Percentiles rank a stretch among this genome's conserved stretches.
Conservation (phyloP, 306 rosid genomes). For the Vigna hirtella region DNA sequence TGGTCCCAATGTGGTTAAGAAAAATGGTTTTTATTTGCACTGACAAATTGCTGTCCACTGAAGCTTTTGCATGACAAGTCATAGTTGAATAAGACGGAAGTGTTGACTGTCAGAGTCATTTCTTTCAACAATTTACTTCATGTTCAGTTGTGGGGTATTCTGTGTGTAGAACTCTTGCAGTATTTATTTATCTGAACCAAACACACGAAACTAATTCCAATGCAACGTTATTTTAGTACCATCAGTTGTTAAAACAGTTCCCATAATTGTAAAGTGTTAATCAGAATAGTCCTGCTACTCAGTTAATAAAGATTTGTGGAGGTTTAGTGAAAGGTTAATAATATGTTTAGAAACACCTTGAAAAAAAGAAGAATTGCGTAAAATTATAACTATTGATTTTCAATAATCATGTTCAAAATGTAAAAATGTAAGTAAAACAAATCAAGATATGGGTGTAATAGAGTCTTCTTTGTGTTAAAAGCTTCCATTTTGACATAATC, state of each 20-base stretch:
- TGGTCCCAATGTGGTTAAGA: not conserved
- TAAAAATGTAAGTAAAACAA: too few relatives aligned
- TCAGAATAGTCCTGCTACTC: not conserved
- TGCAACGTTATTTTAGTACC: not conserved
- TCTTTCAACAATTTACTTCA: constrained; percentile 8
- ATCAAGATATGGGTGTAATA: too few relatives aligned
- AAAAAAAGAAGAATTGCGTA: too few relatives aligned
- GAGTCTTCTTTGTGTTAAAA: too few relatives aligned
- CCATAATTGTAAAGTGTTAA: not conserved
- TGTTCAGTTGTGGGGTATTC: constrained; percentile 18
- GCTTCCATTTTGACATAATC: not conserved
- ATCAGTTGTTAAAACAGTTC: not conserved
- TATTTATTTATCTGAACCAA: constrained; percentile 19
- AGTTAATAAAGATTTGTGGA: not conserved
- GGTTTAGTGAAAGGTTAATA: too few relatives aligned
- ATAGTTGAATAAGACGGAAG: constrained; percentile 12
- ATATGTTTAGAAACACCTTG: too few relatives aligned
- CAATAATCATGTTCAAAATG: too few relatives aligned
- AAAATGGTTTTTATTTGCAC: constrained; percentile 5
- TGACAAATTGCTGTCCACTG: constrained; percentile 19
- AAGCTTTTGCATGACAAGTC: constrained; percentile 34
- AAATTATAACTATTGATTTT: too few relatives aligned
- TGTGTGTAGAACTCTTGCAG: not conserved
- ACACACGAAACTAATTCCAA: not conserved
- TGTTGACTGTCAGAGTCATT: constrained; percentile 10